Percentiles rank a stretch among this genome's conserved stretches.
phyloP scores from a whole-genome alignment of 2,329 filamentous ascomycete genomes.

The Ophiobolus disseminans region DNA sequence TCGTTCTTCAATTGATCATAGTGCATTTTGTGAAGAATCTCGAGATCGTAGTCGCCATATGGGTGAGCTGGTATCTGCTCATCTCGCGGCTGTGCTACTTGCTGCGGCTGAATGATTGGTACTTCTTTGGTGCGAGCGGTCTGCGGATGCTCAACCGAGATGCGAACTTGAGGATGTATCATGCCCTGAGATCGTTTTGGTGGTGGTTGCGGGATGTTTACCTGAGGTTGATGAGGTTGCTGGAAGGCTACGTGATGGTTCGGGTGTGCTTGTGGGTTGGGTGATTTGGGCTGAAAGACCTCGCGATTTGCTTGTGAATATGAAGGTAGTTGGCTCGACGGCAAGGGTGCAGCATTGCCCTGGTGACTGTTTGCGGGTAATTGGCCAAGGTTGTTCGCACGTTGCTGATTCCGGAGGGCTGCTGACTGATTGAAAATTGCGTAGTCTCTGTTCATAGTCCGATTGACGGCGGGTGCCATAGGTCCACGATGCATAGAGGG shows the following conservation, averaged over 20 bases:
- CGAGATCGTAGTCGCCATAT: conserved; percentile 55
- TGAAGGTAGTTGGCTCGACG: conserved; percentile 17
- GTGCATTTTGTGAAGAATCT: conserved; percentile 54
- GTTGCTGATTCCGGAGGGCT: conserved; percentile 27
- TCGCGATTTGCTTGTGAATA: conserved; percentile 15
- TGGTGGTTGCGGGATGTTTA: no score
- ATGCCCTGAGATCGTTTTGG: background rate
- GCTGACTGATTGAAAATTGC: conserved; percentile 22
- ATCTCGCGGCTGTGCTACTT: conserved; percentile 9
- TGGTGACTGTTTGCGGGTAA: conserved; percentile 5
- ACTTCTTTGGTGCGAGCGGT: conserved; percentile 8
- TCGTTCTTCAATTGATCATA: conserved; percentile 59
- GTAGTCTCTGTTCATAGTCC: conserved; percentile 1
- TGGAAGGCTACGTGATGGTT: background rate
- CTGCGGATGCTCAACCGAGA: background rate
- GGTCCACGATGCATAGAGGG: background rate
- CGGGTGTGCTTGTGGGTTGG: conserved; percentile 1
- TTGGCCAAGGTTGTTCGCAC: conserved; percentile 11
- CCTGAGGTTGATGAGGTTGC: conserved; percentile 7
- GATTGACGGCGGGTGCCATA: background rate
- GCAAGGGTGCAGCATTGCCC: background rate
- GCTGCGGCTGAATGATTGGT: conserved; percentile 12
- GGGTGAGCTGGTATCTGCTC: conserved; percentile 13
- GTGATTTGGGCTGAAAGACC: background rate
- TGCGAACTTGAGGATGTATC: background rate